Base-by-base conservation (phyloP, 441 rosid genomes). In the Erodium chrysanthum region DNA sequence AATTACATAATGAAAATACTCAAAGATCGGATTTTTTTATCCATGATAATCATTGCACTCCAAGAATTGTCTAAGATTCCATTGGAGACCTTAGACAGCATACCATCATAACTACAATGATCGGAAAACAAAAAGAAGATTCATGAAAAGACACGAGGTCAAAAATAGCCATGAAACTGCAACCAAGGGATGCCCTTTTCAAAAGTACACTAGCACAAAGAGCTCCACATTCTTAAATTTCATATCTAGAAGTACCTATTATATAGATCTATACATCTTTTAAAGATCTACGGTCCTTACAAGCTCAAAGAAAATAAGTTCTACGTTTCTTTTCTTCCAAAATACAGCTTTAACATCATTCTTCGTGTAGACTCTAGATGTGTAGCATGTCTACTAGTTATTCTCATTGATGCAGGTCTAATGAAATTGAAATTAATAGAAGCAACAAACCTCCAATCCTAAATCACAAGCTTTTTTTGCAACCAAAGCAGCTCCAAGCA, bases 371-470 rank as follows among this genome's bases (percentile, higher is more conserved):
- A 2, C 25, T 56, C 23, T 20, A 27, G 22, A 18, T 56, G 20
- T 18, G 61, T 56, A 14, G 56, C 15, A 15, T 50, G 21, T 50
- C 56, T 50, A 21, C 9, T 6, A 1, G 61, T 52, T 52, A 52
- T 52, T 7, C 59, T 6, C 23, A 21, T 56, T 18, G 61, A 64
- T 17, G 11, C 7, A 33, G 29, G 40, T 11, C 15, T 50, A 48
- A 52, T 68, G 15, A 66, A 27, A 63, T 66, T 27, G 8, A 33
- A 52, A 20, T 14, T 40, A 65, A 58, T 66, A 61, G 71, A 66
- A 70, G 17, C 59, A 56, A 54, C 27, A 74, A 64, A 88, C 95
- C 88, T 85, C 86, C 84, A 88, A 73, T 70, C 90, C 96, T 66
- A 85, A 73, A 12, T 88, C 37, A 33, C 37, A 33, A 33, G 37